A percentile compares a stretch with the other conserved stretches of the same genome.
Conservation (phyloP, 2,329 filamentous ascomycete species). For the Cadophora sp. region DNA sequence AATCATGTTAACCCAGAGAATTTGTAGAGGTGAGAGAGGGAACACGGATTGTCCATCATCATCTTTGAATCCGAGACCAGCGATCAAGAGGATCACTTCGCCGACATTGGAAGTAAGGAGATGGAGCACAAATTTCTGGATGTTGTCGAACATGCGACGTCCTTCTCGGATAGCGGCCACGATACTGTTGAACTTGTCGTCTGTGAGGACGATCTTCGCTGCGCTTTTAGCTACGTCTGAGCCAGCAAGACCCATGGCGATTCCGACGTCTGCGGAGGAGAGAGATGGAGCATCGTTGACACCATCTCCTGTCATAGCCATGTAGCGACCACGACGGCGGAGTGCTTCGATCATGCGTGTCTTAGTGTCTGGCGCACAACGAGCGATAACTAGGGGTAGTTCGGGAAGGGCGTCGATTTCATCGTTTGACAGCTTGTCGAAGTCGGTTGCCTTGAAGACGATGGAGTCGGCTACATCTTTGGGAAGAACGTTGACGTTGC, state of each 20-base stretch:
- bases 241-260: conserved; percentile 66
- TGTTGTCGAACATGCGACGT: conserved; percentile 77
- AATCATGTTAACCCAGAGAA: conserved; percentile 95
- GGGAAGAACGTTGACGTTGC: conserved; percentile 62
- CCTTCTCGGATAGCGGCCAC: conserved; percentile 76
- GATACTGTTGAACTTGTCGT: conserved; percentile 79
- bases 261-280: conserved; percentile 71
- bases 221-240: conserved; percentile 67
- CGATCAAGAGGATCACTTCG: conserved; percentile 82
- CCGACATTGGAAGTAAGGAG: conserved; percentile 77
- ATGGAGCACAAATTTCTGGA: conserved; percentile 74
- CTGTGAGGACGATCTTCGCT: conserved; percentile 64
- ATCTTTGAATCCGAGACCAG: conserved; percentile 85
- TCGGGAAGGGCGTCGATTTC: conserved; percentile 82
- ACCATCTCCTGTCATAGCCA: conserved; percentile 57
- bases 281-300: conserved; percentile 59
- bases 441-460: conserved; percentile 72
- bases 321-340: conserved; percentile 73
- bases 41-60: conserved; percentile 76
- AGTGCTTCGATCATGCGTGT: conserved; percentile 91
- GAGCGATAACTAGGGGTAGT: conserved; percentile 81
- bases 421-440: conserved; percentile 54
- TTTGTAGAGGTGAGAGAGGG: conserved; percentile 83
- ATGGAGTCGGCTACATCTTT: conserved; percentile 69
- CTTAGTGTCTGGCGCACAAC: conserved; percentile 86